These are phyloP conservation scores for Penicillium canariense DNA, from an alignment of 495 filamentous ascomycete genomes.

Conservation along the genomic window DNA sequence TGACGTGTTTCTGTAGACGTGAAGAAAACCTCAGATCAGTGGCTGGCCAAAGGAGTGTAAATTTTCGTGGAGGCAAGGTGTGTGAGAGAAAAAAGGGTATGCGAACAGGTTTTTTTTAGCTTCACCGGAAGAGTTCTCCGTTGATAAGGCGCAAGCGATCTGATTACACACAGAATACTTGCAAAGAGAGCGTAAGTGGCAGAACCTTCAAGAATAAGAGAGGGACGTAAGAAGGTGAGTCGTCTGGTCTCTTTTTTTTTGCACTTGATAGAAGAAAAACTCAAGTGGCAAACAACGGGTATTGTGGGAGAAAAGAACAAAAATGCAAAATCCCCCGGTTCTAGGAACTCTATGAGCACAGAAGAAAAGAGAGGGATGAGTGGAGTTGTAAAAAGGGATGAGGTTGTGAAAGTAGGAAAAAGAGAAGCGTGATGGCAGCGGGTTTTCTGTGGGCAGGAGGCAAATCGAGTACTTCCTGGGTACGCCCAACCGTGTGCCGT, in stretches of 20 bases:
- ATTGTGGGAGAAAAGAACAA: conserved; percentile 31
- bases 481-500: conserved; percentile 1
- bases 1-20: conserved; percentile 9
- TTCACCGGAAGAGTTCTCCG: conserved; percentile 17
- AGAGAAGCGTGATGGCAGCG: conserved; percentile 14
- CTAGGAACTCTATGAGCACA: conserved; percentile 43
- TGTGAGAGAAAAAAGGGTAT: conserved; percentile 1
- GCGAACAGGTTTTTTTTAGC: conserved; percentile 20
- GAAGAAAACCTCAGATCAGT: conserved; percentile 13
- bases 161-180: conserved; percentile 23
- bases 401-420: conserved; percentile 39
- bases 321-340: conserved; percentile 40
- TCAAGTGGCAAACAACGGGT: conserved; percentile 18
- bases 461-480: conserved; percentile 25
- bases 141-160: conserved; percentile 13
- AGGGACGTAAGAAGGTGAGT: conserved; percentile 19
- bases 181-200: conserved; percentile 20
- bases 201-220: conserved; percentile 18
- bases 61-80: not conserved
- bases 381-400: conserved; percentile 30
- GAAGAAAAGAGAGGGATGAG: conserved; percentile 28
- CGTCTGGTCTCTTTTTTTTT: conserved; percentile 20
- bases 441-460: conserved; percentile 33
- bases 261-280: conserved; percentile 19
- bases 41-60: conserved; percentile 9